These are phyloP conservation scores for Pneumocystis jirovecii DNA, from an alignment of 1,139 yeast genomes.

Conservation along the genomic window DNA sequence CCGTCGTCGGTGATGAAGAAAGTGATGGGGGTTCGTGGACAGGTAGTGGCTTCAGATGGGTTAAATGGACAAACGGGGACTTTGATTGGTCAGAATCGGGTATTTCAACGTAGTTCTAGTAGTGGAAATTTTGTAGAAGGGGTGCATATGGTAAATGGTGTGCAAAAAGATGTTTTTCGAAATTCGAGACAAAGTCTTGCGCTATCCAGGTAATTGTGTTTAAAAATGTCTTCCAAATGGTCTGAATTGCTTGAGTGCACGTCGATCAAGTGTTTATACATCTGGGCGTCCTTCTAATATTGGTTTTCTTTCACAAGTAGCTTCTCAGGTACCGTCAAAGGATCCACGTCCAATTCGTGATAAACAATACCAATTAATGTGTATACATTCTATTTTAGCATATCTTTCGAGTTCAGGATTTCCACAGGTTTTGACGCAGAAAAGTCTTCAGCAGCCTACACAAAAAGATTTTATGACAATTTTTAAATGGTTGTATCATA, in stretches of 20 bases:
- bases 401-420: constrained; percentile 45
- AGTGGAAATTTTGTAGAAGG: background rate
- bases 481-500: constrained; percentile 63
- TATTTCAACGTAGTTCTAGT: background rate
- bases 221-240: background rate
- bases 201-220: background rate
- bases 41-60: background rate
- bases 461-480: constrained; percentile 71
- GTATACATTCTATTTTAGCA: constrained; percentile 37
- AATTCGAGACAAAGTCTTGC: background rate
- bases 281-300: background rate
- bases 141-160: background rate
- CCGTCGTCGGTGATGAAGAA: background rate
- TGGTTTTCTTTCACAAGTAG: constrained; percentile 1
- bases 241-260: background rate
- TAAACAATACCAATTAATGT: constrained; percentile 38
- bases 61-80: background rate
- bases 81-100: background rate
- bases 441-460: constrained; percentile 62
- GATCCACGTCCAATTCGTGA: constrained; percentile 76
- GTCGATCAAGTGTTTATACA: constrained; percentile 1
- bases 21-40: background rate
- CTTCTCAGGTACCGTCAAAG: constrained; percentile 13
- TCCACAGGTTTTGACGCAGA: constrained; percentile 50
- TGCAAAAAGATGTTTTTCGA: background rate